These are phyloP conservation scores for Lophiostoma macrostomum DNA, from an alignment of 495 filamentous ascomycete genomes.

Conservation along the genomic window DNA sequence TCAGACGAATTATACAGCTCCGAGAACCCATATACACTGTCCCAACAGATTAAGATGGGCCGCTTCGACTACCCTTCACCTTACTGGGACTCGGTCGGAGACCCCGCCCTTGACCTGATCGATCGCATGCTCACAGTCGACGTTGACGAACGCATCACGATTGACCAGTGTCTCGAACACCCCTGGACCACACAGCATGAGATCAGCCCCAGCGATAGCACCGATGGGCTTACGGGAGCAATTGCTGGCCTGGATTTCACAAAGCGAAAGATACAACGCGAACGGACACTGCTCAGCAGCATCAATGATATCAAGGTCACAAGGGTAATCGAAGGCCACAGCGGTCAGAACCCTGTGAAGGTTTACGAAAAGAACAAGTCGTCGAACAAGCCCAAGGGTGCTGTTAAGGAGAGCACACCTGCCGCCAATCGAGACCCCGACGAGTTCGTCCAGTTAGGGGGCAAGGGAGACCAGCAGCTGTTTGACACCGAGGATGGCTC, in stretches of 20 bases:
- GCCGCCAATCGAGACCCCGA: constrained; percentile 60
- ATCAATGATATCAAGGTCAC: constrained; percentile 75
- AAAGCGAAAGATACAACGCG: constrained; percentile 70
- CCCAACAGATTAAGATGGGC: constrained; percentile 85
- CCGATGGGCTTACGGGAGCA: constrained; percentile 84
- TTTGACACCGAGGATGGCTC: constrained; percentile 63
- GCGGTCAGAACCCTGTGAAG: constrained; percentile 61
- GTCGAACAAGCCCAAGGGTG: constrained; percentile 29
- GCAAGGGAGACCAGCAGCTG: constrained; percentile 74
- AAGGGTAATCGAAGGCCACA: constrained; percentile 55
- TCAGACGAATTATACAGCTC: constrained; percentile 80
- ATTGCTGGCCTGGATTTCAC: constrained; percentile 79
- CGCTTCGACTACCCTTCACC: constrained; percentile 93
- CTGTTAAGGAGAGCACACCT: constrained; percentile 58
- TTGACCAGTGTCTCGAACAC: constrained; percentile 88
- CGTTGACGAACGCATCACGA: constrained; percentile 73
- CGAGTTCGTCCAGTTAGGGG: constrained; percentile 78
- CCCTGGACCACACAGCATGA: constrained; percentile 69
- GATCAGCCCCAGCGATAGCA: constrained; percentile 68
- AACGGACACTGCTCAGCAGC: constrained; percentile 79
- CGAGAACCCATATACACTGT: constrained; percentile 79
- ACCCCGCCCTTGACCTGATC: constrained; percentile 88
- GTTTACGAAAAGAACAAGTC: constrained; percentile 69
- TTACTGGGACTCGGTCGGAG: constrained; percentile 93
- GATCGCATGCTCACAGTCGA: constrained; percentile 92